phyloP scores from a whole-genome alignment of 2,329 filamentous ascomycete genomes.

The Alternaria brassicicola region DNA sequence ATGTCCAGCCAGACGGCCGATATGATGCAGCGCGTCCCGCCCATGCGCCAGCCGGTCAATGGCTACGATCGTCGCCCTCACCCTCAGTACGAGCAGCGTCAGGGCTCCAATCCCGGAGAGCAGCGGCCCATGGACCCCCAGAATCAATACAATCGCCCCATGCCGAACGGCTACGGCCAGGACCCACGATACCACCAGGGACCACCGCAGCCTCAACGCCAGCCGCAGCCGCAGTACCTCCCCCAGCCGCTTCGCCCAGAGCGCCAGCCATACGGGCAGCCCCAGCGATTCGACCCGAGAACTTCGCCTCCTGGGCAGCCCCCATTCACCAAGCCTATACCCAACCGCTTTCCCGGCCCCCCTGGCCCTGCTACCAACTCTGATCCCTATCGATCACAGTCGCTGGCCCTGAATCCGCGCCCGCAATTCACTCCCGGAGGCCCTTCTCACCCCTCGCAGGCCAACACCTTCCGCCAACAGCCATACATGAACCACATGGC shows the following conservation, averaged over 20 bases:
- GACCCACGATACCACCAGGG: constrained; percentile 46
- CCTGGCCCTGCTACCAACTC: constrained; percentile 76
- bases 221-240: constrained; percentile 62
- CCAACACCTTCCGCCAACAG: constrained; percentile 78
- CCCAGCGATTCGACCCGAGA: constrained; percentile 71
- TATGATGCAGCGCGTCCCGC: constrained; percentile 68
- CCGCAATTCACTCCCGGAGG: constrained; percentile 69
- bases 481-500: constrained; percentile 73
- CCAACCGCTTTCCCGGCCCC: constrained; percentile 60
- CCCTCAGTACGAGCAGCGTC: constrained; percentile 36
- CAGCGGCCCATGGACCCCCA: constrained; percentile 37
- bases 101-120: constrained; percentile 30
- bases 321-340: constrained; percentile 61
- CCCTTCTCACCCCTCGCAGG: constrained; percentile 60
- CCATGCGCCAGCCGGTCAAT: constrained; percentile 60
- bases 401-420: constrained; percentile 77
- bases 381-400: constrained; percentile 90
- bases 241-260: constrained; percentile 67
- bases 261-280: constrained; percentile 73
- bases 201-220: constrained; percentile 43
- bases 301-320: constrained; percentile 57
- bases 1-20: constrained; percentile 55
- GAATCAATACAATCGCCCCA: constrained; percentile 38
- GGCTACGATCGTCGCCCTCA: constrained; percentile 49
- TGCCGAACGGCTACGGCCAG: constrained; percentile 50